Percentiles rank a stretch among this genome's conserved stretches.
Conservation (phyloP, 139 green algal genomes). For the Chlorella sp. region DNA sequence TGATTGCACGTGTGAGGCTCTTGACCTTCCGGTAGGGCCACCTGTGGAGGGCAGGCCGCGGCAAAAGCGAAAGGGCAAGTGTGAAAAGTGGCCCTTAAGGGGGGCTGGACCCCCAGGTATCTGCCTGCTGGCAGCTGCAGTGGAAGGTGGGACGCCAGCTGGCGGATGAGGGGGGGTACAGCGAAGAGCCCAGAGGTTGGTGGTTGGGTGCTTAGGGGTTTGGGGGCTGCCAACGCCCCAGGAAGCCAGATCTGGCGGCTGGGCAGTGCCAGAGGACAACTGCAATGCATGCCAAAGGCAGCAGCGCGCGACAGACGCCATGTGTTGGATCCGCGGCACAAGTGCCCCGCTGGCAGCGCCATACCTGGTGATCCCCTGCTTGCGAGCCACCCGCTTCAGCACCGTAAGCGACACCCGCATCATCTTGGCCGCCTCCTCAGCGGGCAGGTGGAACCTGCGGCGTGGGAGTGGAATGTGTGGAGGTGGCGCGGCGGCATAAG, state of each 20-base stretch:
- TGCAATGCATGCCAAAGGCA: background rate
- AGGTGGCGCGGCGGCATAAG: background rate
- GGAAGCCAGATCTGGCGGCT: background rate
- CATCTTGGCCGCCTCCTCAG: slow-evolving; percentile 36
- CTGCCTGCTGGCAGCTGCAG: background rate
- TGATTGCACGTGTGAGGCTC: slow-evolving; percentile 15
- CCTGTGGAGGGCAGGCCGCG: background rate
- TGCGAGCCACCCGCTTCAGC: slow-evolving; percentile 52
- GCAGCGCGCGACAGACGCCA: no score
- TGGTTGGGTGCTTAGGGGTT: no score
- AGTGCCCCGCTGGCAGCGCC: background rate
- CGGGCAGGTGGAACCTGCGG: slow-evolving; percentile 39
- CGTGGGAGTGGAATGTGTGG: background rate
- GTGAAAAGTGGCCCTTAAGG: no score
- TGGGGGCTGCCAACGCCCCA: no score
- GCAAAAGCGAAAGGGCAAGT: no score
- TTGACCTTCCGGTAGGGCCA: slow-evolving; percentile 41
- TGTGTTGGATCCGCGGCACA: background rate
- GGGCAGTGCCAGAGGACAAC: background rate
- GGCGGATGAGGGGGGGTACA: background rate
- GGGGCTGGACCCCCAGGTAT: no score
- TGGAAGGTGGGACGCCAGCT: background rate
- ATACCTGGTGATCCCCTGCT: slow-evolving; percentile 41
- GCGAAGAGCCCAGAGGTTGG: background rate
- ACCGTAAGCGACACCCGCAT: slow-evolving; percentile 50